Base-by-base conservation (phyloP, 1,139 yeast species). In the Protomyces gravidus region DNA sequence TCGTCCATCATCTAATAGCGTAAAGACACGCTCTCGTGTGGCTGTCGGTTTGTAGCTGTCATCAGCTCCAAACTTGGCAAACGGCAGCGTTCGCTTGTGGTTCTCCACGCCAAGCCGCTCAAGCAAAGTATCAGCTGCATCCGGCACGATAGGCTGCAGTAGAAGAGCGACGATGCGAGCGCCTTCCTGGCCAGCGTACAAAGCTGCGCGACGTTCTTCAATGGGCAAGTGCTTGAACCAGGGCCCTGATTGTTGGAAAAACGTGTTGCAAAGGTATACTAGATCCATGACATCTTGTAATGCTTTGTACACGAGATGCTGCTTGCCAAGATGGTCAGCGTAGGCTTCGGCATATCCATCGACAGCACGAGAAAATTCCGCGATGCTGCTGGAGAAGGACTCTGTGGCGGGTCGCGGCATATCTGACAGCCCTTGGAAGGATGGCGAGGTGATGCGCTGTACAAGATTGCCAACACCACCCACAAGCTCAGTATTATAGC, bases 91-190 rank as follows among this genome's bases (percentile, higher is more conserved):
- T 42, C 90, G 73, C n/a, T 71, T 74, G 0, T 68, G 69, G 1
- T 64, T 33, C 7, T 68, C 66, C 2, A 88, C 89, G 6, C 76
- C 80, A 48, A 92, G 71, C 60, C 89, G 75, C 67, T 85, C 85
- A 45, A 92, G 74, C n/a, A 89, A 73, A 28, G 73, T 72, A 0
- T 67, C 64, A 0, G 95, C 72, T 52, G 88, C 74, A 1, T 74
- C 72, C 0, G 97, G 97, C 51, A 87, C 81, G 27, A 90, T 76
- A 1, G 96, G 89, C 62, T 79, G 81, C 27, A 86, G 76, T 42
- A 87, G 69, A 11, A 92, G 81, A 0, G 92, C 78, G 15, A 81
- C 69, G 0, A 88, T 79, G 62, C 98, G 78, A 15, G 84, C 77
- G 0, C 83, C 78, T 67, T 92, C 97, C 11, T 87, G 80, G 0